These are phyloP conservation scores for Pilobolus umbonatus DNA, from an alignment of 192 early-diverging fungal genomes.

Conservation along the genomic window DNA sequence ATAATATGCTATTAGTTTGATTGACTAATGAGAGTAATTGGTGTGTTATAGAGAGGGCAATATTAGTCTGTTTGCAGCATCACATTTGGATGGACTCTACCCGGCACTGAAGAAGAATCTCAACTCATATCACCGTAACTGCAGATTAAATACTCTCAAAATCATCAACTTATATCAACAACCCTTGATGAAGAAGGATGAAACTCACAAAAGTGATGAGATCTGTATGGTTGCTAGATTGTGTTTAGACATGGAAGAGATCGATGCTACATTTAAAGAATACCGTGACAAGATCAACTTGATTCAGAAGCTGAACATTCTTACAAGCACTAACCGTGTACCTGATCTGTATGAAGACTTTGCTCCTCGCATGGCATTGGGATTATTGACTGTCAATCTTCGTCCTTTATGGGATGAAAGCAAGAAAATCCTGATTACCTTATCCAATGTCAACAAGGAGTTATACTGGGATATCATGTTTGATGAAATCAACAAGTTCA, in stretches of 20 bases:
- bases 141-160: conserved; percentile 60
- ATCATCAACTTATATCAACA: conserved; percentile 73
- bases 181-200: conserved; percentile 36
- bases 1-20: not conserved
- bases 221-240: conserved; percentile 48
- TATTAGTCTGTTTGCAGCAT: conserved; percentile 23
- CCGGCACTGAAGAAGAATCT: conserved; percentile 54
- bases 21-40: not conserved
- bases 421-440: conserved; percentile 48
- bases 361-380: conserved; percentile 61
- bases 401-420: conserved; percentile 80
- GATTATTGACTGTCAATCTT: conserved; percentile 76
- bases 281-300: conserved; percentile 78
- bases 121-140: conserved; percentile 47
- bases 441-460: conserved; percentile 46
- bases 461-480: conserved; percentile 61
- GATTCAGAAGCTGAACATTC: conserved; percentile 64
- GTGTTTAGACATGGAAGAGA: conserved; percentile 60
- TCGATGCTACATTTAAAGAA: conserved; percentile 53
- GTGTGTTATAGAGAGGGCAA: conserved; percentile 10
- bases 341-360: conserved; percentile 69
- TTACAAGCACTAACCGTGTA: conserved; percentile 54
- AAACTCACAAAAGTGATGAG: conserved; percentile 28
- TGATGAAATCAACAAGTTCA: conserved; percentile 49
- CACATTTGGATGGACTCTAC: conserved; percentile 44